A percentile compares a stretch with the other conserved stretches of the same genome.
Conservation (phyloP, 371 early-diverging fungal species). For the Amoeboaphelidium occidentale region DNA sequence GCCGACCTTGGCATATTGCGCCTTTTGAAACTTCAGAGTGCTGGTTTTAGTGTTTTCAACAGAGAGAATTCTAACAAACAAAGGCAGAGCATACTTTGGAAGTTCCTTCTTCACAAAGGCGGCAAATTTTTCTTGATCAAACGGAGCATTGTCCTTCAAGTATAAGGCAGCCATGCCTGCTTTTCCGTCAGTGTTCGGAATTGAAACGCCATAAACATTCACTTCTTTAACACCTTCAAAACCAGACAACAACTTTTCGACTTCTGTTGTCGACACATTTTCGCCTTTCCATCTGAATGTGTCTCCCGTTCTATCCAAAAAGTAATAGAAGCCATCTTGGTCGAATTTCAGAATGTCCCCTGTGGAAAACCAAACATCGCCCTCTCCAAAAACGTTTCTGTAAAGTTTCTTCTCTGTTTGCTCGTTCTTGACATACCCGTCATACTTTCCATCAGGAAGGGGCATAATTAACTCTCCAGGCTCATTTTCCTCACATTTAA, state of each 20-base stretch:
- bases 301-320: background rate
- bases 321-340: conserved; percentile 27
- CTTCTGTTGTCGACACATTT: conserved; percentile 31
- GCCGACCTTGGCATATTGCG: background rate
- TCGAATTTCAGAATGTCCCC: conserved; percentile 34
- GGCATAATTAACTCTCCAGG: conserved; percentile 22
- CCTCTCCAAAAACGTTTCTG: conserved; percentile 11
- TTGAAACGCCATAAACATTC: background rate
- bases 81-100: conserved; percentile 31
- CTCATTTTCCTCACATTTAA: conserved; percentile 15
- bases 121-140: conserved; percentile 12
- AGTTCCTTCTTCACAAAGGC: conserved; percentile 15
- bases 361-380: conserved; percentile 30
- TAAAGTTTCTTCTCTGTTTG: conserved; percentile 13
- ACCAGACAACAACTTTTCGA: background rate
- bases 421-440: conserved; percentile 14
- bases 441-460: conserved; percentile 5
- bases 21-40: background rate
- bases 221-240: background rate
- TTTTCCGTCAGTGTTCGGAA: conserved; percentile 7
- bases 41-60: background rate
- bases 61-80: conserved; percentile 23
- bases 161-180: conserved; percentile 12
- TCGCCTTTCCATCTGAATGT: conserved; percentile 32
- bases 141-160: background rate